Evolutionary conservation across 345 rosid genomes (phyloP).

Genomic region (Durio zibethinus): DNA sequence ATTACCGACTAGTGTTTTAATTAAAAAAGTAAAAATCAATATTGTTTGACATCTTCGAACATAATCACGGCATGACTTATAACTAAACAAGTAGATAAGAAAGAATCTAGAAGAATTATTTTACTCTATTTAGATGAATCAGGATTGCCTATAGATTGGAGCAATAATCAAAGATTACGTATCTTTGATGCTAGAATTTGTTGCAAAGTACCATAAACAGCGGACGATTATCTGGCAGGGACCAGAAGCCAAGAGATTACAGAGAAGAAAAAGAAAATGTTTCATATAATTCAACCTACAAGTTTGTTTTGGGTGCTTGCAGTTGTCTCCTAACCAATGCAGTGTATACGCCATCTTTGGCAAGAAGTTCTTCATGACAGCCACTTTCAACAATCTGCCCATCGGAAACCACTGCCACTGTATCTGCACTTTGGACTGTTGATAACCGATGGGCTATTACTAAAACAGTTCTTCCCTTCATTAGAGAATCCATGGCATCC

Average conservation of each 20-base stretch:
- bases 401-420: constrained; percentile 77
- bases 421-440: constrained; percentile 77
- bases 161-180: not conserved
- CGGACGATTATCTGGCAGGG: not conserved
- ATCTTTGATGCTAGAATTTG: not conserved
- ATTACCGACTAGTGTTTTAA: too few relatives aligned
- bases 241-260: not conserved
- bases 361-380: constrained; percentile 41
- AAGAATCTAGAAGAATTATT: too few relatives aligned
- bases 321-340: constrained; percentile 29
- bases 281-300: not conserved
- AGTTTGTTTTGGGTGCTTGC: constrained; percentile 21
- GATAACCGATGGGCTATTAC: constrained; percentile 93
- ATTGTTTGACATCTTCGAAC: too few relatives aligned
- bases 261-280: not conserved
- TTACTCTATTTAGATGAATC: too few relatives aligned
- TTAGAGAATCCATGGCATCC: constrained; percentile 98
- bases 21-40: too few relatives aligned
- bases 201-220: too few relatives aligned
- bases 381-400: constrained; percentile 65
- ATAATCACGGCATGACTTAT: too few relatives aligned
- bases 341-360: constrained; percentile 49
- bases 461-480: constrained; percentile 90
- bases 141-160: too few relatives aligned
- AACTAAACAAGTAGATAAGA: too few relatives aligned